These are phyloP conservation scores for Blepharisma undulans DNA, from an alignment of 169 alveolate species.

Conservation along the genomic window DNA sequence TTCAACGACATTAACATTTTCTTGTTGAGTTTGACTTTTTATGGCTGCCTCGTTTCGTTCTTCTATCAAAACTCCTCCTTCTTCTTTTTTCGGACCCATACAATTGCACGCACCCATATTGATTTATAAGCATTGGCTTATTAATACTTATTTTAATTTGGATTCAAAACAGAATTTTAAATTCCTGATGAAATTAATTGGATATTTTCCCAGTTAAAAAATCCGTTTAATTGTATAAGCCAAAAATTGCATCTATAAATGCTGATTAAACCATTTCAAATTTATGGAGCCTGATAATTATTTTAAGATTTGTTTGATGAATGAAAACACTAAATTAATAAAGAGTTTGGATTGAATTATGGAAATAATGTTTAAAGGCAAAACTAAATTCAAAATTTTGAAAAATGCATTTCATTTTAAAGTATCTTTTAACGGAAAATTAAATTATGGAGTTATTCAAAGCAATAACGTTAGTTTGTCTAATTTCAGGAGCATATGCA, in stretches of 20 bases:
- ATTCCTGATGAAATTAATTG: too few species aligned
- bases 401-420: background rate
- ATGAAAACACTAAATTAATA: too few species aligned
- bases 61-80: background rate
- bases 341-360: too few species aligned
- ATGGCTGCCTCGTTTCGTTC: background rate
- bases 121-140: background rate
- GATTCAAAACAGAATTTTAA: background rate
- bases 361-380: too few species aligned
- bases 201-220: background rate
- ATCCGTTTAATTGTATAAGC: too few species aligned
- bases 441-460: background rate
- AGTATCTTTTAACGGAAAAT: background rate
- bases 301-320: too few species aligned
- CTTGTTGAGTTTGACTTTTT: background rate
- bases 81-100: background rate
- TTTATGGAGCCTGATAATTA: too few species aligned
- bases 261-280: too few species aligned
- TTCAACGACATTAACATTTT: background rate
- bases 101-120: slow-evolving; percentile 17
- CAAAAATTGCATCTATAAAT: too few species aligned
- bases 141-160: background rate
- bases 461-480: background rate
- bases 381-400: too few species aligned
- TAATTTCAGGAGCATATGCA: background rate